phyloP scores from a whole-genome alignment of 345 rosid genomes.

The Citrus cavaleriei region DNA sequence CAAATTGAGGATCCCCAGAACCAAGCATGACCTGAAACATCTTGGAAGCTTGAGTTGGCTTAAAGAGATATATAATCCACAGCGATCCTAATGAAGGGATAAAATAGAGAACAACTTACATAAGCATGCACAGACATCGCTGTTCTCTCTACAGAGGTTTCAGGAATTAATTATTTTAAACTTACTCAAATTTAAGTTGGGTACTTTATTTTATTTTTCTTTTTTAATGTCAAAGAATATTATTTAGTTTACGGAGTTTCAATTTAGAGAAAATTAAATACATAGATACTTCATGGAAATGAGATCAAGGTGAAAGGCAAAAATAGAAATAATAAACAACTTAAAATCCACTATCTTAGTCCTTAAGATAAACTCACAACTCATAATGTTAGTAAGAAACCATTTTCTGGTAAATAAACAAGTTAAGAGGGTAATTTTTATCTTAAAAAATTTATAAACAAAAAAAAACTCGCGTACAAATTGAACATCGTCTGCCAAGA shows the following conservation, averaged over 20 bases:
- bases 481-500: slow-evolving; percentile 84
- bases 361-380: background rate
- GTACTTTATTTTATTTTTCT: background rate
- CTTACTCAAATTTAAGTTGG: background rate
- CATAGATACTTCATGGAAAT: background rate
- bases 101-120: background rate
- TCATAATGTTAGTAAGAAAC: background rate
- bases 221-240: background rate
- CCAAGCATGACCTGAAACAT: slow-evolving; percentile 87
- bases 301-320: background rate
- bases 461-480: slow-evolving; percentile 63
- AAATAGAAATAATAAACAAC: background rate
- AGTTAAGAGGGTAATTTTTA: background rate
- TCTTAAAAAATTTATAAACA: too few species aligned
- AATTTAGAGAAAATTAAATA: background rate
- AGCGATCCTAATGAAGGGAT: background rate
- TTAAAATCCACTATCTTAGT: background rate
- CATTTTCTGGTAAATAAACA: background rate
- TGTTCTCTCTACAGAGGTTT: background rate
- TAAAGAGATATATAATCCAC: background rate
- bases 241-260: background rate
- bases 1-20: slow-evolving; percentile 74
- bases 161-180: background rate
- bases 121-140: background rate
- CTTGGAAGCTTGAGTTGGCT: slow-evolving; percentile 5